A percentile compares a stretch with the other conserved stretches of the same genome.
Evolutionary conservation across 345 rosid species (phyloP).

Genomic region (Pistacia atlantica): DNA sequence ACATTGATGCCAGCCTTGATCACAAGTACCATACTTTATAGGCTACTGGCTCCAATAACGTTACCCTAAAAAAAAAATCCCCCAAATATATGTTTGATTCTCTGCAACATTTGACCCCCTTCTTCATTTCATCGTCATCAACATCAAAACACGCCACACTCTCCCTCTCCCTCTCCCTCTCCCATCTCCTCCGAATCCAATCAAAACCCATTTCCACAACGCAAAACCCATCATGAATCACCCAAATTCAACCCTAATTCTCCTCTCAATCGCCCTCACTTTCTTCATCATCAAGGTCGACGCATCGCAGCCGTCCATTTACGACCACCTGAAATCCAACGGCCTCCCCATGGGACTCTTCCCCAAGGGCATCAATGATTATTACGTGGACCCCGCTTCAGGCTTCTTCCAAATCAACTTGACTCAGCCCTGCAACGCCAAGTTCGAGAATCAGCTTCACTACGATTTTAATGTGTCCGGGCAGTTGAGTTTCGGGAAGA

Average conservation of each 20-base stretch:
- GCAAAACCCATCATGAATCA: not conserved
- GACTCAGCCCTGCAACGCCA: conserved; percentile 72
- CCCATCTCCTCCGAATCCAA: not conserved
- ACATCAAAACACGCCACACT: too few relatives aligned
- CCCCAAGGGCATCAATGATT: conserved; percentile 72
- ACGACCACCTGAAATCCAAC: conserved; percentile 14
- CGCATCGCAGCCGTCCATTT: not conserved
- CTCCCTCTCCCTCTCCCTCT: not conserved
- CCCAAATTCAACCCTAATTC: not conserved
- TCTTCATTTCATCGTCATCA: too few relatives aligned
- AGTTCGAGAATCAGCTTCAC: conserved; percentile 79
- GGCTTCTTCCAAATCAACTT: conserved; percentile 61
- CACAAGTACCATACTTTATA: too few relatives aligned
- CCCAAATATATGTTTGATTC: too few relatives aligned
- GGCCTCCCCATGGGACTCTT: conserved; percentile 77
- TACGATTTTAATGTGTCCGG: conserved; percentile 79
- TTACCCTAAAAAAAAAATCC: too few relatives aligned
- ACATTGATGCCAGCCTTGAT: too few relatives aligned
- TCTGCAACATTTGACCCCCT: too few relatives aligned
- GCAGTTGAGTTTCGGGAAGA: conserved; percentile 53
- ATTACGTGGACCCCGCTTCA: conserved; percentile 44
- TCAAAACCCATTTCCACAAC: not conserved
- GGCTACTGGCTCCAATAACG: too few relatives aligned
- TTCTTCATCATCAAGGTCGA: not conserved
- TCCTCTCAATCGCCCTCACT: not conserved